Evolutionary conservation across 371 early-diverging fungal species (phyloP), one percentile per base, ranked within the genome.

Genomic region (Mortierella sp.): DNA sequence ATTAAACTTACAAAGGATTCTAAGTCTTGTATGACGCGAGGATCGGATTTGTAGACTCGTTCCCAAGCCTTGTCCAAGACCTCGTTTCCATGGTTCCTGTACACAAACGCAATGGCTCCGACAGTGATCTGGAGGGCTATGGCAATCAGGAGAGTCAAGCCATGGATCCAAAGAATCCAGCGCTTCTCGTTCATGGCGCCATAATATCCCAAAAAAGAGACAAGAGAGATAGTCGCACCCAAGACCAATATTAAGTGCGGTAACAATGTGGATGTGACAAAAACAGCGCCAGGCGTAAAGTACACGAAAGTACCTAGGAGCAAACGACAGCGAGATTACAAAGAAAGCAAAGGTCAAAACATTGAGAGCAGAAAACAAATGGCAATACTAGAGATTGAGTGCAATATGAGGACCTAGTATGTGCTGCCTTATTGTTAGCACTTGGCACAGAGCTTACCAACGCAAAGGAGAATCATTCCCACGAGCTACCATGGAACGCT

Each of bases 121-220:
- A 76, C 77, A 1, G 83, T 76, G 62, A 81, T 81, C 45, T 81
- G 83, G 45, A 81, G 76, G 0, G 83, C 83, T 49, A 81, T 73
- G 22, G 73, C 76, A 32, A 81, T 64, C 54, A 81, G 52, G 24
- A 81, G 63, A 35, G 72, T 66, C 40, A 81, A 40, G n/a, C 60
- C 76, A 24, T 76, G 75, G 28, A 73, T 58, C 83, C 83, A 81
- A 2, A 81, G 73, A 22, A 81, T 62, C 83, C 83, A 81, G 26
- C 83, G 83, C 64, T 76, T 81, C 58, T 81, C 83, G 47, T 72
- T 76, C 76, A 81, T 73, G 49, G 64, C 70, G 5, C 83, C 83
- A 70, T 81, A 81, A 60, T 81, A 81, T 28, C 83, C 83, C 54
- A 81, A 35, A 72, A 81, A 81, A 5, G 83, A 81, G 37, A 81